Conservation (phyloP, 1,284 basidiomycete species). For the Leccinum angustisporum region DNA sequence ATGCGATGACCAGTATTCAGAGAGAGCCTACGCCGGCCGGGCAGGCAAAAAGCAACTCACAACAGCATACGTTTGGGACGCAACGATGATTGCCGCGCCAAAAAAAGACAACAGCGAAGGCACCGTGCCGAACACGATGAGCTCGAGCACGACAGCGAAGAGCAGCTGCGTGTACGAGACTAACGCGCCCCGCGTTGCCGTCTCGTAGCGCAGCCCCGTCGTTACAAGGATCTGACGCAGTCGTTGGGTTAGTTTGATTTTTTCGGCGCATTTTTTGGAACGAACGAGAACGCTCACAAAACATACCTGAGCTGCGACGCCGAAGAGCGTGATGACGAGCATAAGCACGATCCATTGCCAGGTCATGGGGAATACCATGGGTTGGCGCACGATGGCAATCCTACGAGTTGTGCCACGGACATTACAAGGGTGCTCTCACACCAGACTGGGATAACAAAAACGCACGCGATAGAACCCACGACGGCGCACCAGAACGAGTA, state of each 20-base stretch:
- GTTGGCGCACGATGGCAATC: constrained; percentile 28
- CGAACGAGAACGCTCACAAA: constrained; percentile 38
- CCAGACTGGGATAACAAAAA: constrained; percentile 19
- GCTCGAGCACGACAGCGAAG: constrained; percentile 17
- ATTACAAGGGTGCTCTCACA: not conserved
- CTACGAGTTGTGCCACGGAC: not conserved
- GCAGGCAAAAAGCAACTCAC: constrained; percentile 8
- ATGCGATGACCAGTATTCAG: not conserved
- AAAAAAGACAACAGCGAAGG: constrained; percentile 13
- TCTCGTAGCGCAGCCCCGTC: constrained; percentile 27
- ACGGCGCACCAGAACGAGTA: constrained; percentile 67
- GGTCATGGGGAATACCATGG: constrained; percentile 39
- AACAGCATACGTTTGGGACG: constrained; percentile 12
- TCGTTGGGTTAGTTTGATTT: not conserved
- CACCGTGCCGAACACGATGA: constrained; percentile 19
- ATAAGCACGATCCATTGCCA: constrained; percentile 39
- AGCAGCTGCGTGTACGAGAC: constrained; percentile 18
- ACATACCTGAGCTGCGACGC: constrained; percentile 47
- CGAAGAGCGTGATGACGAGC: constrained; percentile 41
- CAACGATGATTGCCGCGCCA: constrained; percentile 16
- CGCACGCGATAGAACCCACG: constrained; percentile 49
- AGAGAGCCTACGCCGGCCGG: not conserved
- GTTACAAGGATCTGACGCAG: constrained; percentile 9
- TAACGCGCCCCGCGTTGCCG: constrained; percentile 21
- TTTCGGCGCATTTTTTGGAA: not conserved